phyloP scores from a whole-genome alignment of 2,329 filamentous ascomycete species.

The Pseudocercospora macadamiae region DNA sequence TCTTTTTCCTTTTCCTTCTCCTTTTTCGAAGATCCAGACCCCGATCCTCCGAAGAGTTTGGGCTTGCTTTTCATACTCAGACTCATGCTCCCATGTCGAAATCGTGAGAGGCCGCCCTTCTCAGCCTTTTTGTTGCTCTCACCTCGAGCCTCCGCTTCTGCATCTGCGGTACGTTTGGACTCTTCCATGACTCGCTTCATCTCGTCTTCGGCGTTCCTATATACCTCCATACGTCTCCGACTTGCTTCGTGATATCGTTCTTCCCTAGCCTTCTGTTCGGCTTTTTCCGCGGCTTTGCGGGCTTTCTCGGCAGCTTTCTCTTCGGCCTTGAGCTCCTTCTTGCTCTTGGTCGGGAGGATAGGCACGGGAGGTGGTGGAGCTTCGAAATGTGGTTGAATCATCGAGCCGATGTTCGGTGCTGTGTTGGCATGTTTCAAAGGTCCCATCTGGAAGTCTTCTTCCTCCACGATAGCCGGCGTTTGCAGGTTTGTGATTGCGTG shows the following conservation, averaged over 20 bases:
- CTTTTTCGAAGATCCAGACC: slow-evolving; percentile 21
- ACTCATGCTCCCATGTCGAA: slow-evolving; percentile 71
- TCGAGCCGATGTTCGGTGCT: slow-evolving; percentile 50
- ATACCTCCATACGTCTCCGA: slow-evolving; percentile 56
- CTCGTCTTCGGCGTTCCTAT: slow-evolving; percentile 64
- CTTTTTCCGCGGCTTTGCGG: slow-evolving; percentile 61
- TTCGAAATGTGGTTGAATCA: slow-evolving; percentile 36
- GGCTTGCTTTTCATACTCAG: slow-evolving; percentile 64
- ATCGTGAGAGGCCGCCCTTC: slow-evolving; percentile 61
- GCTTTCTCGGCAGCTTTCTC: slow-evolving; percentile 61
- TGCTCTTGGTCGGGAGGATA: slow-evolving; percentile 60
- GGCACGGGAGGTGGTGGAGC: slow-evolving; percentile 49
- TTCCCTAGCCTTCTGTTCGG: slow-evolving; percentile 54
- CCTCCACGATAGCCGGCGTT: slow-evolving; percentile 16
- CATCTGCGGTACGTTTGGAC: slow-evolving; percentile 65
- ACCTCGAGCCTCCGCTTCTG: slow-evolving; percentile 48
- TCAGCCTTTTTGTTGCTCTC: slow-evolving; percentile 4
- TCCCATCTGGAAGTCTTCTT: slow-evolving; percentile 47
- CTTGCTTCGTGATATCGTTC: slow-evolving; percentile 38
- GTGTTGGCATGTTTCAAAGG: slow-evolving; percentile 69
- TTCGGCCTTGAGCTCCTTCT: slow-evolving; percentile 67
- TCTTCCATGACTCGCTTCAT: slow-evolving; percentile 66
- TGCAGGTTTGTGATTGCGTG: slow-evolving; percentile 32
- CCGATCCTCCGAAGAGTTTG: slow-evolving; percentile 33
- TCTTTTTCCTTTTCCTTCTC: slow-evolving; percentile 38